Evolutionary conservation across 2,329 filamentous ascomycete species (phyloP), one percentile per base, ranked within the genome.

Genomic region (Colletotrichum cereale): DNA sequence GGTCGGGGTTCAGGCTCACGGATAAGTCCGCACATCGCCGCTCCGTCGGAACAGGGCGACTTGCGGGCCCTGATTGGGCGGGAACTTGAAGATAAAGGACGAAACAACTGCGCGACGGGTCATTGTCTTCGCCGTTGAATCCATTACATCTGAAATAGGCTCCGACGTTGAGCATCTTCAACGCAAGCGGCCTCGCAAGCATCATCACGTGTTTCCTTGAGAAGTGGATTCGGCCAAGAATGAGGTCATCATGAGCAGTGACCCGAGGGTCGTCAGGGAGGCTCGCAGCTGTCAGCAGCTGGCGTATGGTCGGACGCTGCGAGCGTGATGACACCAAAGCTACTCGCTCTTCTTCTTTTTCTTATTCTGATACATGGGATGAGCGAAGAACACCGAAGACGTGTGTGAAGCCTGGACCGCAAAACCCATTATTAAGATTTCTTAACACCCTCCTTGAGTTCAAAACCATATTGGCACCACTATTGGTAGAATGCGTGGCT

Each of bases 31-130:
- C 21, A 91, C 88, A 72, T 88, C 84, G 64, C 82, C 83, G 75
- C 90, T 91, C 18, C 91, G 85, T 55, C 85, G 84, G 77, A 92
- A 92, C 0, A 93, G 82, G 1, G 90, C 90, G 7, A 92, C 87
- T 47, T 82, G 81, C 1, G 85, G 83, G 40, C 76, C 72, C n/a
- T 80, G 77, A 36, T 79, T 76, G 21, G 80, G 75, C 2, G 82
- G 80, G 26, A 82, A 80, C 65, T 83, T 84, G 79, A 89, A 84
- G 73, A 89, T 83, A 76, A 89, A 89, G 57, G 83, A 84, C 2
- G 82, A 85, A 1, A 85, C 86, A 4, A 89, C 85, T 1, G 80
- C 80, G 65, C 83, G 82, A 12, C 61, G 66, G 34, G 67, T 71
- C 62, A 72, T 65, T n/a, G 48, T 47, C 26, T 61, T 62, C 8